Percentiles rank a stretch among this genome's conserved stretches.
Evolutionary conservation across 2,329 filamentous ascomycete genomes (phyloP).

Genomic region (Thielaviopsis euricoi): DNA sequence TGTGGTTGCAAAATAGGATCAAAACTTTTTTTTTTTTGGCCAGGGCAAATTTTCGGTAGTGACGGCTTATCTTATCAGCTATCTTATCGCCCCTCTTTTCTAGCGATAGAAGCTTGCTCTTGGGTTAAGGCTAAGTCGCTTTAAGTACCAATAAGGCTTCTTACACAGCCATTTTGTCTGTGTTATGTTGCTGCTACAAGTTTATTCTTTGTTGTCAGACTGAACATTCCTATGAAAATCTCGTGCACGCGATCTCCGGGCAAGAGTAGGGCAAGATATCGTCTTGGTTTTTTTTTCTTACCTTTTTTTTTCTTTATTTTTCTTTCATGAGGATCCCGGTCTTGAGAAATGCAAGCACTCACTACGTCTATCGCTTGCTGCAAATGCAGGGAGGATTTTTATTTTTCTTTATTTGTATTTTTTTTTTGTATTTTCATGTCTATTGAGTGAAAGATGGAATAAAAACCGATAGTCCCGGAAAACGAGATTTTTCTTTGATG

Average conservation of each 20-base stretch:
- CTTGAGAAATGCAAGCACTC: no score
- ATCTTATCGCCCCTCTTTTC: conserved; percentile 13
- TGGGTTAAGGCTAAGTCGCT: background rate
- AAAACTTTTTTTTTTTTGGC: background rate
- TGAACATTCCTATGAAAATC: no score
- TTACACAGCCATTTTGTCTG: background rate
- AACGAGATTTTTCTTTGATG: background rate
- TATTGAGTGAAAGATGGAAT: no score
- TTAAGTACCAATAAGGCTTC: background rate
- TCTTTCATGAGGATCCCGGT: no score
- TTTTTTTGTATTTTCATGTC: no score
- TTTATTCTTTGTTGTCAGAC: background rate
- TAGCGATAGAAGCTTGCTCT: background rate
- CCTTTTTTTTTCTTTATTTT: background rate
- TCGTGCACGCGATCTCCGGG: no score
- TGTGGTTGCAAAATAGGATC: background rate
- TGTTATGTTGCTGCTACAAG: background rate
- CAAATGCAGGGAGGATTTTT: no score
- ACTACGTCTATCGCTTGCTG: no score
- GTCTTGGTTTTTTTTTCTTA: background rate
- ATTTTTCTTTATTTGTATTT: no score
- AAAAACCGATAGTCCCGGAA: no score
- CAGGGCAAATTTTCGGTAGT: conserved; percentile 5
- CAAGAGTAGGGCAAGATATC: background rate
- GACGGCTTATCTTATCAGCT: conserved; percentile 14